Base-by-base conservation (phyloP, 805 yeast genomes). In the Starmerella apis region DNA sequence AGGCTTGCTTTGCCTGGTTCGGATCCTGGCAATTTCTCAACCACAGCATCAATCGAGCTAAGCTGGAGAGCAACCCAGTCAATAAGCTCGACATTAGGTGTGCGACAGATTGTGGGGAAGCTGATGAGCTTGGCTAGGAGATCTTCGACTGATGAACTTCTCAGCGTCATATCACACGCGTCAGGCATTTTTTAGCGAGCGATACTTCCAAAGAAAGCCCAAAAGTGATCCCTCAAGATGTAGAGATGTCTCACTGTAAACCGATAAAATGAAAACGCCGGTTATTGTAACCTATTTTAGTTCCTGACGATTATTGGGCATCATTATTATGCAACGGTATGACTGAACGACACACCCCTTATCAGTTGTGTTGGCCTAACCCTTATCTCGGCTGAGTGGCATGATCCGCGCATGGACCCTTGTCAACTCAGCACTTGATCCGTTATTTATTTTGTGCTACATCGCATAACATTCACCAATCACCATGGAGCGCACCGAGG, bases 71-170 rank as follows among this genome's bases (percentile, higher is more conserved):
- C 49, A 22, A 52, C 52, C 36, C 23, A 54, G 11, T 43, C 50
- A 14, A 54, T 52, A 14, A 54, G 54, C 2, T n/a, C 43, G 11
- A 16, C 50, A 23, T 54, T 54, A 3, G 53, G 53, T 14, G 54
- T 49, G 25, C 30, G 35, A 47, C 56, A 49, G 13, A 54, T 45
- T 4, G 54, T 54, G 7, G 51, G 53, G 33, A 52, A 47, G 11
- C 45, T 43, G 3, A 54, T 31, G 2, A 54, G 54, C 23, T 44
- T 33, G 13, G 20, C 49, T 5, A 53, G 50, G 7, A 47, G 20
- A 5, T 42, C 10, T 11, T 32, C n/a, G 3, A 48, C 54, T 1
- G 48, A 20, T 19, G 37, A 14, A 4, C 27, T 32, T 1, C 23
- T 5, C 4, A 41, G 32, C 24, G 44, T 18, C 44, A 41, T 41